Evolutionary conservation across 164 flowering plant species (phyloP).

Genomic region (Vitis rotundifolia): DNA sequence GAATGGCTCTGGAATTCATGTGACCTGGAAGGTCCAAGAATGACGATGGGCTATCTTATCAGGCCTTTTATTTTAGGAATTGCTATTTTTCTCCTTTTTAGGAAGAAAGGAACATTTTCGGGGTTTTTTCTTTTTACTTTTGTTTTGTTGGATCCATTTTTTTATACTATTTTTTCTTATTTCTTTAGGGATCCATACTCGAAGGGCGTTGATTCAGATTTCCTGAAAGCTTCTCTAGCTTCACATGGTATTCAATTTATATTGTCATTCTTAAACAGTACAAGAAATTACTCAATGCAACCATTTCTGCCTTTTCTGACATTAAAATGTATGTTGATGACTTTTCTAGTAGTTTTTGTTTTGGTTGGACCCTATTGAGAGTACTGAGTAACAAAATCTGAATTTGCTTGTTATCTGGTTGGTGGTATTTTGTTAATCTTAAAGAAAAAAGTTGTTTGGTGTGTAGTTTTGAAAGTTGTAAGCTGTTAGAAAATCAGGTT

Average conservation of each 20-base stretch:
- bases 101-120: neutral
- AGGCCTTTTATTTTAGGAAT: neutral
- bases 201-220: constrained; percentile 52
- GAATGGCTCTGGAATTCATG: neutral
- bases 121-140: neutral
- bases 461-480: no score
- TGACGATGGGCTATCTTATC: neutral
- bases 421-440: no score
- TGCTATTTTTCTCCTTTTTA: no score
- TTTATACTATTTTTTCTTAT: neutral
- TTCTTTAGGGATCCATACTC: constrained; percentile 81
- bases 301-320: neutral
- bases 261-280: neutral
- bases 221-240: constrained; percentile 51
- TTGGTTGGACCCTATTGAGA: no score
- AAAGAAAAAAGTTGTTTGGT: no score
- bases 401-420: no score
- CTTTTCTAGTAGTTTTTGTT: no score
- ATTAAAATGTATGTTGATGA: no score
- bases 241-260: constrained; percentile 46
- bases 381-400: no score
- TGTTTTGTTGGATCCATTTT: neutral
- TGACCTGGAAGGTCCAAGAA: neutral
- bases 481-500: no score
- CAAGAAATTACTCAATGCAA: neutral